Evolutionary conservation across 1,139 yeast genomes (phyloP).

Genomic region (Pichia sp.): DNA sequence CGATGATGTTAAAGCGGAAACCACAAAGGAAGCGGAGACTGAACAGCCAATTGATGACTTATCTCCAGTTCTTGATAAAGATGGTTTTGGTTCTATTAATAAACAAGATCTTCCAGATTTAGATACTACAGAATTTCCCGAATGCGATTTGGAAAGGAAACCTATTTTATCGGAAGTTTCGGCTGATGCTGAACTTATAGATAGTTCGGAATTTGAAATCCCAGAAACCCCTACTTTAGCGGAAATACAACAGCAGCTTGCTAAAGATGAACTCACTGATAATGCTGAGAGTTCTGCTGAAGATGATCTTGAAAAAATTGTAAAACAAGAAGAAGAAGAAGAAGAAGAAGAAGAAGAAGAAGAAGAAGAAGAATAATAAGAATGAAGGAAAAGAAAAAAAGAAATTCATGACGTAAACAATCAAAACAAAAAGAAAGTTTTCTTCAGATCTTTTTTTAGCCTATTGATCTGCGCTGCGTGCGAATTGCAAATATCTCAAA

Average conservation of each 20-base stretch:
- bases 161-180: not conserved
- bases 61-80: no score
- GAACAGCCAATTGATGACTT: no score
- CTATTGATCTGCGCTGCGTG: no score
- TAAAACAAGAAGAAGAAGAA: not conserved
- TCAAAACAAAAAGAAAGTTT: no score
- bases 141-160: no score
- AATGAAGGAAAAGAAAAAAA: not conserved
- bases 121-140: not conserved
- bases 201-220: not conserved
- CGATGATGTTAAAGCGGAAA: conserved; percentile 2
- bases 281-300: not conserved
- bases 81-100: not conserved
- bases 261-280: no score
- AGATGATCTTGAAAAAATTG: not conserved
- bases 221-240: no score
- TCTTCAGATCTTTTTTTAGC: no score
- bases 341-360: no score
- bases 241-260: no score
- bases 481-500: no score
- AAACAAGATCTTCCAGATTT: not conserved
- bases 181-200: not conserved
- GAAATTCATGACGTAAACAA: not conserved
- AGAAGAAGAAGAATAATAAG: no score
- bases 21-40: not conserved